Evolutionary conservation across 2,329 filamentous ascomycete genomes (phyloP).

Genomic region (Colletotrichum cereale): DNA sequence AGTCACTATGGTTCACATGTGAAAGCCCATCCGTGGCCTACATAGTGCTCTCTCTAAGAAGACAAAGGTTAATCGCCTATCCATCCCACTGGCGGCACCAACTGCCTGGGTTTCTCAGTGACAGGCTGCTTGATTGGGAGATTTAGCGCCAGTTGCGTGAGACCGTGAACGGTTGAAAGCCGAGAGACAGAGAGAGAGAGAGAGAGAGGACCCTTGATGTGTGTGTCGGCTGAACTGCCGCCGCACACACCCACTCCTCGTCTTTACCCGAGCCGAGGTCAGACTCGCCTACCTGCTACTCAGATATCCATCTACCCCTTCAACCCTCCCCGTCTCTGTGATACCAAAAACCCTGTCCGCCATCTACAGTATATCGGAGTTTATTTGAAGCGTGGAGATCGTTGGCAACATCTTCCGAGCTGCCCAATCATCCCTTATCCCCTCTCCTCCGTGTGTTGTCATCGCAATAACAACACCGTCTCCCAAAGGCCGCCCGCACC

Average conservation of each 20-base stretch:
- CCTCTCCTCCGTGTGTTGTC: background rate
- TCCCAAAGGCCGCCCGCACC: background rate
- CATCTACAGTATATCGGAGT: background rate
- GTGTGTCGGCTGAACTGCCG: constrained; percentile 15
- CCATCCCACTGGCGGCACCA: background rate
- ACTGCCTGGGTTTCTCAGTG: background rate
- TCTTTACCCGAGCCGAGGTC: constrained; percentile 36
- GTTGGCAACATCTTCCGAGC: too few species aligned
- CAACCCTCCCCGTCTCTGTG: background rate
- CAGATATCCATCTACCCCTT: background rate
- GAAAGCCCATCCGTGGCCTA: constrained; percentile 17
- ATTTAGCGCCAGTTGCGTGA: constrained; percentile 8
- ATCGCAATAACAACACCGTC: background rate
- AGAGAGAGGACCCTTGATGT: constrained; percentile 1
- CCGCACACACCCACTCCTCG: constrained; percentile 5
- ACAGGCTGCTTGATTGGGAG: constrained; percentile 9
- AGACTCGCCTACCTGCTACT: background rate
- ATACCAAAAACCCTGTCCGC: background rate
- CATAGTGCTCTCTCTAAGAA: constrained; percentile 6
- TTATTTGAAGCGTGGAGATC: background rate
- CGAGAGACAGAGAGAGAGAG: background rate
- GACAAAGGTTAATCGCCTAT: background rate
- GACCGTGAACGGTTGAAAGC: background rate
- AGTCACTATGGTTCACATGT: constrained; percentile 21
- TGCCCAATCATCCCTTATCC: background rate